Evolutionary conservation across 2,329 filamentous ascomycete species (phyloP).

Genomic region (Blumeria graminis): DNA sequence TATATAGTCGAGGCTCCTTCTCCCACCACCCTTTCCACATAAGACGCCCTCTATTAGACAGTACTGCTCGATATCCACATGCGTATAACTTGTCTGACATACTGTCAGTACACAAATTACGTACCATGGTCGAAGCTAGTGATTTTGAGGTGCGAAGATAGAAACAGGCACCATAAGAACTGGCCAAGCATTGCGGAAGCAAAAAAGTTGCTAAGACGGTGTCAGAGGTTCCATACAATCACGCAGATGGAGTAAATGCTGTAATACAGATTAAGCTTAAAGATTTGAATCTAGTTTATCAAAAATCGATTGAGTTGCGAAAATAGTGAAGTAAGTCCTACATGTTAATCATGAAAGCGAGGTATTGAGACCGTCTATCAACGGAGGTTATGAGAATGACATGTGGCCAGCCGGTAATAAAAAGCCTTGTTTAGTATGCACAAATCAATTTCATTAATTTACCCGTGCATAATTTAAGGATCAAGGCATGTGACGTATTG

Average conservation of each 20-base stretch:
- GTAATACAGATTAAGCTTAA: too few relatives aligned
- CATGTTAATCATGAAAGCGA: too few relatives aligned
- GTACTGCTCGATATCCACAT: slow-evolving; percentile 48
- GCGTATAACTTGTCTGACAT: slow-evolving; percentile 32
- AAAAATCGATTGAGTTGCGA: too few relatives aligned
- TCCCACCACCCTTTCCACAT: slow-evolving; percentile 17
- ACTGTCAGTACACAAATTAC: slow-evolving; percentile 38
- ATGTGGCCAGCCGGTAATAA: too few relatives aligned
- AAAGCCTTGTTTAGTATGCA: too few relatives aligned
- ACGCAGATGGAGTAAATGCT: not conserved
- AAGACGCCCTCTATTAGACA: slow-evolving; percentile 63
- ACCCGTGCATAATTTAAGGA: too few relatives aligned
- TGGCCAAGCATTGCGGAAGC: slow-evolving; percentile 24
- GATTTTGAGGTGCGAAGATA: slow-evolving; percentile 34
- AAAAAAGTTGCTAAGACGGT: slow-evolving; percentile 46
- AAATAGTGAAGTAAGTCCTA: too few relatives aligned
- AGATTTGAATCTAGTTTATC: too few relatives aligned
- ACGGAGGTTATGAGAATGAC: too few relatives aligned
- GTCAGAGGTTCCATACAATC: slow-evolving; percentile 59
- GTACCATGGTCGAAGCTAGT: slow-evolving; percentile 35
- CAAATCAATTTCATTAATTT: too few relatives aligned
- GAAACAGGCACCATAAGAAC: slow-evolving; percentile 31
- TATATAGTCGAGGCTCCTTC: not conserved
- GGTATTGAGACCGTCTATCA: not conserved
- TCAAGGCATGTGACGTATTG: too few relatives aligned